Evolutionary conservation across 2,329 filamentous ascomycete genomes (phyloP).

Genomic region (Coleophoma cylindrospora): DNA sequence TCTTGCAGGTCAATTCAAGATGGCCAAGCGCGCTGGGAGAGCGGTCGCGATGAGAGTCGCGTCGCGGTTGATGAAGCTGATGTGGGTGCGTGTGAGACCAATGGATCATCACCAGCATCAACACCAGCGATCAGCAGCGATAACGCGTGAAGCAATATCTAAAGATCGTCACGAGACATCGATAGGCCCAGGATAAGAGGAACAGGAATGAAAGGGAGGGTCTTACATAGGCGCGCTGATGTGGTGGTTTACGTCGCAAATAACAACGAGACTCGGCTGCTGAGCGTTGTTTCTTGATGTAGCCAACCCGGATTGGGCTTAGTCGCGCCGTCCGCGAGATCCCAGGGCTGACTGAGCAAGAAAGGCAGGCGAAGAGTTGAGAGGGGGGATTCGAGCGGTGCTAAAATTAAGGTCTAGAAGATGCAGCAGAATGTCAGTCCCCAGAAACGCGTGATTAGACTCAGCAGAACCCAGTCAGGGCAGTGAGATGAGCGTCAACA

Average conservation of each 20-base stretch:
- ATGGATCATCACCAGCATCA: constrained; percentile 14
- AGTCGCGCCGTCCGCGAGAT: no score
- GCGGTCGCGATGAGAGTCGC: constrained; percentile 24
- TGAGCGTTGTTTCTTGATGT: background rate
- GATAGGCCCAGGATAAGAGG: constrained; percentile 8
- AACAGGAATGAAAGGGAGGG: constrained; percentile 19
- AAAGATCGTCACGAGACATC: constrained; percentile 22
- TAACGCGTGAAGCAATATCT: constrained; percentile 8
- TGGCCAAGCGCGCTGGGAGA: constrained; percentile 18
- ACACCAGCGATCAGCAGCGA: constrained; percentile 8
- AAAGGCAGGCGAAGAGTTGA: no score
- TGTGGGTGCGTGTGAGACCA: constrained; percentile 8
- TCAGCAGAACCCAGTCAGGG: no score
- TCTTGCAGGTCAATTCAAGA: constrained; percentile 13
- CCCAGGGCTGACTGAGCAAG: no score
- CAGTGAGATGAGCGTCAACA: no score
- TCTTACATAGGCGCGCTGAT: constrained; percentile 26
- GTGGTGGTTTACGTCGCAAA: constrained; percentile 8
- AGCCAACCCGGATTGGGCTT: no score
- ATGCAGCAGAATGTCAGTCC: no score
- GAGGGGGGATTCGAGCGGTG: no score
- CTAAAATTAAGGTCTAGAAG: no score
- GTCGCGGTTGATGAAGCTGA: constrained; percentile 19
- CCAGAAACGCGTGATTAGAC: no score
- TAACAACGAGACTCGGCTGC: background rate